Evolutionary conservation across 768 basidiomycete species (phyloP).

Genomic region (Phaffia australis): DNA sequence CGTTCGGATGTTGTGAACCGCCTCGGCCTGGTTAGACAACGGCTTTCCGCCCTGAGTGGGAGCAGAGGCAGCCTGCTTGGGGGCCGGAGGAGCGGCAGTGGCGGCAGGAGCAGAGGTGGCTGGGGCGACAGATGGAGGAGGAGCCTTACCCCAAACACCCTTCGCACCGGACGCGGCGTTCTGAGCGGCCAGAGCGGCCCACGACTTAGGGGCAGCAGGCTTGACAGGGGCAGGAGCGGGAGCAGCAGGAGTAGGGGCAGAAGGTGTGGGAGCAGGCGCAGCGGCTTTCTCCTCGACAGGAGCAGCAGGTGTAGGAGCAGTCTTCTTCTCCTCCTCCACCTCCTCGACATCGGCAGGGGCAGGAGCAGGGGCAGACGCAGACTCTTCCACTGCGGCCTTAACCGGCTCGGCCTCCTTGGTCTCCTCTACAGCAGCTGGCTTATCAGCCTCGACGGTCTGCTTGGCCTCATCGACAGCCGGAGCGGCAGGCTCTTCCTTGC

Average conservation of each 20-base stretch:
- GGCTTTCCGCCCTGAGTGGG: conserved; percentile 16
- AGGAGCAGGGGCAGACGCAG: conserved; percentile 9
- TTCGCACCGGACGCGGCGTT: conserved; percentile 25
- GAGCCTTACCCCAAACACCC: conserved; percentile 1
- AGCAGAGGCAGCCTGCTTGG: conserved; percentile 43
- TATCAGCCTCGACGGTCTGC: no score
- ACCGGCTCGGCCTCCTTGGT: conserved; percentile 12
- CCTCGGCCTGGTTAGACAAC: conserved; percentile 37
- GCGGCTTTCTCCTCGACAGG: conserved; percentile 26
- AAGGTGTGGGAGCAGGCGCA: conserved; percentile 21
- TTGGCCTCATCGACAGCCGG: no score
- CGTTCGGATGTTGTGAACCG: conserved; percentile 55
- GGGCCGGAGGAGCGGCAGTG: conserved; percentile 41
- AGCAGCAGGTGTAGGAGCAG: not conserved
- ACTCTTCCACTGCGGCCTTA: conserved; percentile 1
- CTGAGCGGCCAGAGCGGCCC: conserved; percentile 33
- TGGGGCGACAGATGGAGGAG: conserved; percentile 36
- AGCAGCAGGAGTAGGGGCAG: conserved; percentile 36
- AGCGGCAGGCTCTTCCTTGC: no score
- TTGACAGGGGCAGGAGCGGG: conserved; percentile 33
- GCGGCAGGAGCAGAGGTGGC: conserved; percentile 29
- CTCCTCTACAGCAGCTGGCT: not conserved
- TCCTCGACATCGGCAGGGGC: conserved; percentile 9
- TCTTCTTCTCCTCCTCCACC: not conserved
- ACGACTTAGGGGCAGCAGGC: conserved; percentile 33